Evolutionary conservation across 2,329 filamentous ascomycete genomes (phyloP).

Genomic region (Colletotrichum echinochloae): DNA sequence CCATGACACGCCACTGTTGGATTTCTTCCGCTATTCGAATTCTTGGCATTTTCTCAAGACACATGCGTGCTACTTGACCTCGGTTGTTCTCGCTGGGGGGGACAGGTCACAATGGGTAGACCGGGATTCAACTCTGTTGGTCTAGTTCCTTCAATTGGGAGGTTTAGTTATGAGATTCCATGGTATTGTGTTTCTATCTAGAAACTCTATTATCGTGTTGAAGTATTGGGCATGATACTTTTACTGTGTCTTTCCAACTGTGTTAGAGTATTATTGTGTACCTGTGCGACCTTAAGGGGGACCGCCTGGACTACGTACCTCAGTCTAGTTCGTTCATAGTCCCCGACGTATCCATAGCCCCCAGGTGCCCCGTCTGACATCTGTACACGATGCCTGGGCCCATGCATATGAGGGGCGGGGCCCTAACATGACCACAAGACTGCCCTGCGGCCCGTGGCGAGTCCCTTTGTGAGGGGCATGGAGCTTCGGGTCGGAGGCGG

Average conservation of each 20-base stretch:
- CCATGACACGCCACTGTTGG: neutral
- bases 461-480: neutral
- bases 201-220: too few relatives aligned
- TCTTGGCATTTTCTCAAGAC: neutral
- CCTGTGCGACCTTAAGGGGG: too few relatives aligned
- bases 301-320: too few relatives aligned
- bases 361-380: slow-evolving; percentile 22
- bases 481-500: too few relatives aligned
- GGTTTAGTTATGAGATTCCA: too few relatives aligned
- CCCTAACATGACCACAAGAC: slow-evolving; percentile 1
- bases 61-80: neutral
- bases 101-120: slow-evolving; percentile 26
- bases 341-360: slow-evolving; percentile 19
- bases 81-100: neutral
- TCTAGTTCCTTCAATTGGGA: slow-evolving; percentile 26
- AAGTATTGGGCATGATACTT: too few relatives aligned
- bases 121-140: neutral
- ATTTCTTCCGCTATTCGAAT: neutral
- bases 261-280: too few relatives aligned
- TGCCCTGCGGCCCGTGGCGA: slow-evolving; percentile 3
- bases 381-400: slow-evolving; percentile 20
- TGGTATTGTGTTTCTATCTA: too few relatives aligned
- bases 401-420: slow-evolving; percentile 7
- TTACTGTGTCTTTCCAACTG: too few relatives aligned
- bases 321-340: slow-evolving; percentile 28